These are phyloP conservation scores for Aspergillus carbonarius DNA, from an alignment of 2,329 filamentous ascomycete species.

Conservation along the genomic window DNA sequence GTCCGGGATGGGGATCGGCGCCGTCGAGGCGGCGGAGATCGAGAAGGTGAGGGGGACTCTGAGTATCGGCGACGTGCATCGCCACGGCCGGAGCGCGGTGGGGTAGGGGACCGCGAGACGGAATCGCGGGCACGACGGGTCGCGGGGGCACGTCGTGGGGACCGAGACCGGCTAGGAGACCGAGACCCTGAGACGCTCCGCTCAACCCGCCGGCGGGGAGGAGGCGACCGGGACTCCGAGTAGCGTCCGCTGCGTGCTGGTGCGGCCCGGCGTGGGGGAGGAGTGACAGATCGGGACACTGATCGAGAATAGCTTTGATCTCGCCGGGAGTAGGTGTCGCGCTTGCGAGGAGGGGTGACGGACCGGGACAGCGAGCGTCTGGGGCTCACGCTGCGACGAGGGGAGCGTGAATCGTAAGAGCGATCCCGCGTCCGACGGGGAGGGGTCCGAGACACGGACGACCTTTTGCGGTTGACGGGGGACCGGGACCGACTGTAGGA, in stretches of 20 bases:
- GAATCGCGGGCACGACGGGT: constrained; percentile 24
- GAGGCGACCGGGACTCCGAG: constrained; percentile 32
- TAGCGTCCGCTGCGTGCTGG: constrained; percentile 20
- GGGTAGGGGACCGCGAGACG: constrained; percentile 26
- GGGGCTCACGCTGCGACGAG: constrained; percentile 24
- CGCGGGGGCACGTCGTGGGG: constrained; percentile 23
- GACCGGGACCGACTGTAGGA: constrained; percentile 38
- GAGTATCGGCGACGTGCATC: constrained; percentile 18
- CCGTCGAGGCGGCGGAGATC: constrained; percentile 21
- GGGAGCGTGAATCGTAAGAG: constrained; percentile 28
- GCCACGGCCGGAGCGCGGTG: constrained; percentile 12
- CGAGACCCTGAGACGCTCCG: constrained; percentile 24
- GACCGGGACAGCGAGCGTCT: constrained; percentile 36
- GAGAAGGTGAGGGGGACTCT: constrained; percentile 21
- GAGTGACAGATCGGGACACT: constrained; percentile 29
- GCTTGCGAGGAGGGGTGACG: constrained; percentile 30
- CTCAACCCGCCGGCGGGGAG: constrained; percentile 26
- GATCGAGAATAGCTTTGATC: constrained; percentile 35
- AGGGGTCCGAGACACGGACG: constrained; percentile 30
- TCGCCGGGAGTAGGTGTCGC: constrained; percentile 20
- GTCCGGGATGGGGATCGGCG: constrained; percentile 16
- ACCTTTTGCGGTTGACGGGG: constrained; percentile 9
- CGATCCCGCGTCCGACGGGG: constrained; percentile 26
- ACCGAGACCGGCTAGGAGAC: constrained; percentile 30
- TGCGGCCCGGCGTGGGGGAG: constrained; percentile 25